Evolutionary conservation across 495 filamentous ascomycete species (phyloP), one percentile per base, ranked within the genome.

Genomic region (Hyphodiscus hymeniophilus): DNA sequence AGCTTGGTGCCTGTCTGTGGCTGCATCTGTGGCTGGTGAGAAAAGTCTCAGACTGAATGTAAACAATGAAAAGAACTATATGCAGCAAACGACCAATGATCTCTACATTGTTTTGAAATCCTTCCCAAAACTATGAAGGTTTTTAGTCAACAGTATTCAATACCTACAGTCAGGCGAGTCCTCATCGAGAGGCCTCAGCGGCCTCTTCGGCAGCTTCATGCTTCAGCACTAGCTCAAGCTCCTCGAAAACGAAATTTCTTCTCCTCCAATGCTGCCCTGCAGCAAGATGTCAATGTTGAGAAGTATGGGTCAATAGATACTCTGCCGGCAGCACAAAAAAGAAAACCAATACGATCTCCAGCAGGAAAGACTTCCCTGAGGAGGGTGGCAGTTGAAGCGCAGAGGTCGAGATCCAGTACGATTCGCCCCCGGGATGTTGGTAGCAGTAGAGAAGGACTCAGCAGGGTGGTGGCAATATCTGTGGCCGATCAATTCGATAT

Each of bases 401-500:
- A 81, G 60, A 67, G 76, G 46, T 77, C 76, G 7, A 73, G 66
- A 48, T 72, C 78, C 13, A 49, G 15, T 13, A 33, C 44, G n/a
- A 8, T 46, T 16, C 47, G 40, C 3, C 42, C 7, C n/a, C 28
- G 38, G 31, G 39, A 43, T 39, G 28, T 13, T 7, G 15, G 21
- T 30, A 16, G 18, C 6, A 44, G 50, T 30, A 38, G 71, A 10
- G 61, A 65, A 32, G 61, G 59, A n/a, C 60, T 43, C 45, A 66
- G 84, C 67, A 76, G 70, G 45, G 80, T 95, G 32, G 87, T 79
- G 23, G 89, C 89, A 2, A 83, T 89, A 56, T 89, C 87, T 55
- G 81, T 87, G 2, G 87, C 89, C 17, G 88, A 94, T 60, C 80
- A 85, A 58, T 95, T 92, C 66, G 74, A 92, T 56, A 85, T 95